These are phyloP conservation scores for Eucalyptus sp. DNA, from an alignment of 345 rosid genomes.

Conservation along the genomic window DNA sequence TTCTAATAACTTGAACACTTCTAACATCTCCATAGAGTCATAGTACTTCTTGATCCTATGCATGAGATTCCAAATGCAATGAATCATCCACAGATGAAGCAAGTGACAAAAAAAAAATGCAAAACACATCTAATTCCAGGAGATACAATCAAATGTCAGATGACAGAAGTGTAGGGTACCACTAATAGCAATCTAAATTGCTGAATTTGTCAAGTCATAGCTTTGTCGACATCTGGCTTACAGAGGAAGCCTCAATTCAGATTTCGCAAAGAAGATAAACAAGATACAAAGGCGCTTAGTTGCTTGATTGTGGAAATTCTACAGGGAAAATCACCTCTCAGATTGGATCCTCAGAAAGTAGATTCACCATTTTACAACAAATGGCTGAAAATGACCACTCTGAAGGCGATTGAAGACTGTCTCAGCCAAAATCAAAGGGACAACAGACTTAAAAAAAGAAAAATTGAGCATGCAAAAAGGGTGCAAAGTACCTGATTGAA, in stretches of 20 bases:
- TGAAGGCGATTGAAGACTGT: neutral
- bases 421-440: neutral
- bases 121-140: neutral
- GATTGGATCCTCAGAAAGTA: neutral
- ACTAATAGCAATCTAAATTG: neutral
- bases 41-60: neutral
- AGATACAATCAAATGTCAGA: neutral
- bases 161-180: neutral
- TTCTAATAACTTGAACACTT: neutral
- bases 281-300: neutral
- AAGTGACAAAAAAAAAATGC: neutral
- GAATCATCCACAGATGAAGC: neutral
- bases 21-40: neutral
- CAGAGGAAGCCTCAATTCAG: neutral
- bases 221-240: neutral
- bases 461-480: neutral
- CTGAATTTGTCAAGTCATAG: neutral
- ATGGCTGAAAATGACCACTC: neutral
- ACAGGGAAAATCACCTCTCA: neutral
- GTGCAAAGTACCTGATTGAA: conserved; percentile 45
- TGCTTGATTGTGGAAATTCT: neutral
- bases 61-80: neutral
- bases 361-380: neutral
- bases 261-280: neutral
- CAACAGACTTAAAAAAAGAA: neutral